Evolutionary conservation across 108 stramenopile species (phyloP), one percentile per base, ranked within the genome.

Genomic region (Tribonema minus): DNA sequence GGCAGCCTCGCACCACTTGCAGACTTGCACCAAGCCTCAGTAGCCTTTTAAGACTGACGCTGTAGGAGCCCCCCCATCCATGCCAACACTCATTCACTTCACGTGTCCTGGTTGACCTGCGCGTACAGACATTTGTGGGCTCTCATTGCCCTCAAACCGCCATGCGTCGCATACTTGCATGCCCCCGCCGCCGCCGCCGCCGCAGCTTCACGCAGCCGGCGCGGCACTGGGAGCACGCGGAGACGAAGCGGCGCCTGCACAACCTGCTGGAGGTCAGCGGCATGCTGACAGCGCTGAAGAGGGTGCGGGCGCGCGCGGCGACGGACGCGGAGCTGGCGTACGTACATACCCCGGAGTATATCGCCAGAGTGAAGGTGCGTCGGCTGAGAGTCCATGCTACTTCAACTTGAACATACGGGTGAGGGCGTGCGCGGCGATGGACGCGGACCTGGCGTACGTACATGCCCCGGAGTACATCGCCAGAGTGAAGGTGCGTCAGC

Each of bases 191-290:
- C 46, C 20, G 41, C 69, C 29, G 67, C 9, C 46, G 20, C 20
- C 20, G 46, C 46, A 54, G 33, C 0, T 81, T 68, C 68, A 30
- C 61, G 33, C 80, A 81, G 31, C 80, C 80, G 12, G 41, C 39
- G 25, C 80, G 80, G 3, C 80, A 72, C 61, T 81, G 70, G 60
- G 80, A 81, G 30, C 37, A 61, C 20, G 20, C 80, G 26, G 80
- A 81, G 12, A 71, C 80, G 28, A 71, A 81, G 39, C 80, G 80
- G n/a, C 59, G 80, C 36, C 61, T 81, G 70, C 80, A 81, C 80
- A 81, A 81, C 70, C 58, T 81, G 26, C 30, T 81, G 60, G 54
- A 37, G 28, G 71, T 59, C n/a, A 72, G 71, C 33, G 80, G 80
- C 12, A 61, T 81, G 27, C 61, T 72, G 15, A 64, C 59, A 15